Base-by-base conservation (phyloP, 495 filamentous ascomycete genomes). In the Cercophora sp. region DNA sequence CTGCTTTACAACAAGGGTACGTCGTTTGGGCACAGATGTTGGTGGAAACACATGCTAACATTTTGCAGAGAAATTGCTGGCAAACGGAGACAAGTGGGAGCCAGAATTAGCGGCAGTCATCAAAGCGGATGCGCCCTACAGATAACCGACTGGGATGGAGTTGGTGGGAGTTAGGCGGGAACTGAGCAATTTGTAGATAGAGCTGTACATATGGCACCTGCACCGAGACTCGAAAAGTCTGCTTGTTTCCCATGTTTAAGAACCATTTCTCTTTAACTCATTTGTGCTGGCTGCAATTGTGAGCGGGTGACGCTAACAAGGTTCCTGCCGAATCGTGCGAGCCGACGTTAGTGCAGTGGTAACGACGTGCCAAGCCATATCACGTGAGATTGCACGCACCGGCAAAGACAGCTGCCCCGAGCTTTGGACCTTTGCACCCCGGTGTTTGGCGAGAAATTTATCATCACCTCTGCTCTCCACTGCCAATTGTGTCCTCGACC, bases 21-120 rank as follows among this genome's bases (percentile, higher is more conserved):
- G 63, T 57, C 3, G 36, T 8, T 4, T 49, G 24, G 47, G 1
- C 11, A 23, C 9, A 19, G 19, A 9, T 16, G 8, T 1, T 5
- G 48, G 34, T 16, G 48, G 15, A 16, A 22, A 9, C 10, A 19
- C n/a, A 31, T 47, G 47, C 48, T 51, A 41, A 51, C 40, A 35
- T 11, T 26, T 1, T 13, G 47, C 60, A 70, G 67, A 76, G 65
- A 93, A 93, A 75, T 73, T 95, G 54, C 75, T 96, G 44, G 71
- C 85, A 48, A 94, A 94, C 63, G 90, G 91, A 59, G 91, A 94
- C 76, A 96, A 95, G 75, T 98, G 93, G 93, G 94, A 98, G 73
- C 91, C 93, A 5, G 93, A 98, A 70, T 75, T 98, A 59, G 94
- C 92, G 2, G 94, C 94, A 46, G 84, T 80, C 49, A 91, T 90